Percentiles rank a stretch among this genome's conserved stretches.
Evolutionary conservation across 345 rosid genomes (phyloP).

Genomic region (Mallotus nudiflorus): DNA sequence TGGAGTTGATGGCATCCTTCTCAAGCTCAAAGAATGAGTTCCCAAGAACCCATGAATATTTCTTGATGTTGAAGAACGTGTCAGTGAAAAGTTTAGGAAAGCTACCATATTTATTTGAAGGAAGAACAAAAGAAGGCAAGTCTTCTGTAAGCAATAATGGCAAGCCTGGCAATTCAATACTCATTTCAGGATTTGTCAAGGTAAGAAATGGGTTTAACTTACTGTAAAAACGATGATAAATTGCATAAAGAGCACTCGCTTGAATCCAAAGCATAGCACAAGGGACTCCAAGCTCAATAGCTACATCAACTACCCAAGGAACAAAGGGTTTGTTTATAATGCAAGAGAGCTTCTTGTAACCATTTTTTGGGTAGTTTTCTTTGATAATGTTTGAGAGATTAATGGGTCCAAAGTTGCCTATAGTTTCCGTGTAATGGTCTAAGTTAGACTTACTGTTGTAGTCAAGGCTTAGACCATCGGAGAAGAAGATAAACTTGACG

Average conservation of each 20-base stretch:
- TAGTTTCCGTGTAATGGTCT: slow-evolving; percentile 38
- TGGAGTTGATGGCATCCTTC: slow-evolving; percentile 35
- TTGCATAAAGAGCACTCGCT: slow-evolving; percentile 41
- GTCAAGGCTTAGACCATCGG: slow-evolving; percentile 47
- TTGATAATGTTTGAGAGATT: slow-evolving; percentile 39
- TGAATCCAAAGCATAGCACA: slow-evolving; percentile 63
- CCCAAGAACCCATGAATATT: slow-evolving; percentile 42
- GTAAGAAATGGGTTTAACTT: slow-evolving; percentile 37
- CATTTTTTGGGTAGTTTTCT: slow-evolving; percentile 21
- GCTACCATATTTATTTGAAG: slow-evolving; percentile 33
- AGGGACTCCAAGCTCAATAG: slow-evolving; percentile 35
- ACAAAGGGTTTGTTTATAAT: slow-evolving; percentile 48
- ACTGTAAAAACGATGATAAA: slow-evolving; percentile 44
- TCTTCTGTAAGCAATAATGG: slow-evolving; percentile 39
- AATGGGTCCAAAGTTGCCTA: slow-evolving; percentile 36
- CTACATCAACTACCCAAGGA: slow-evolving; percentile 53
- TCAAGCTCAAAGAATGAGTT: slow-evolving; percentile 52
- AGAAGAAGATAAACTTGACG: slow-evolving; percentile 40
- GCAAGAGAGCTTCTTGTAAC: slow-evolving; percentile 39
- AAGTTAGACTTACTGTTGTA: slow-evolving; percentile 34
- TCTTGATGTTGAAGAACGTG: slow-evolving; percentile 31
- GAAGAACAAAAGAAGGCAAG: slow-evolving; percentile 50
- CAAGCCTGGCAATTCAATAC: slow-evolving; percentile 42
- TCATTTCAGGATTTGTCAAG: slow-evolving; percentile 23
- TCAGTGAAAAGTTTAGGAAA: slow-evolving; percentile 22